Conservation (phyloP, 2,329 filamentous ascomycete species). For the Scedosporium aurantiacum region DNA sequence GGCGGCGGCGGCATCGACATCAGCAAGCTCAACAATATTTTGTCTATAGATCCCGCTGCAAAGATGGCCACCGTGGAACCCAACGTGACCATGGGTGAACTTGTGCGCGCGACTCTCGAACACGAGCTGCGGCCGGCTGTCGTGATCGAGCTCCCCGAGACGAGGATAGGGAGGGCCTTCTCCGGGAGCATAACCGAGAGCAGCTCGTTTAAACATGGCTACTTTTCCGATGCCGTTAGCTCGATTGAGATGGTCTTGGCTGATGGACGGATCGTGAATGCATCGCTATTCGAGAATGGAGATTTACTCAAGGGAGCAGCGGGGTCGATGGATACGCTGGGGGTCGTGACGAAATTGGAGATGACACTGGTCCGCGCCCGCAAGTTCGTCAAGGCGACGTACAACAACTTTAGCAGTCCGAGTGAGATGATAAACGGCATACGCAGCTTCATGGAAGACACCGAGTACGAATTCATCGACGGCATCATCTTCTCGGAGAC, state of each 20-base stretch:
- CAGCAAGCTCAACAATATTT: constrained; percentile 49
- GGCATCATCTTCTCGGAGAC: constrained; percentile 51
- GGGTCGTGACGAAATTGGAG: constrained; percentile 53
- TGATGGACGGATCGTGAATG: constrained; percentile 43
- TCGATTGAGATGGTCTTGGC: constrained; percentile 55
- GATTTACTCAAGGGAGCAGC: constrained; percentile 56
- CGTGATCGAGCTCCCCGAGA: constrained; percentile 61
- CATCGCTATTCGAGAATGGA: constrained; percentile 39
- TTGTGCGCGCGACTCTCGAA: constrained; percentile 45
- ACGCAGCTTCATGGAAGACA: constrained; percentile 24
- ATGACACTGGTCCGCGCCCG: constrained; percentile 45
- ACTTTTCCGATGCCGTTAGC: constrained; percentile 51
- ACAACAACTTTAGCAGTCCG: constrained; percentile 33
- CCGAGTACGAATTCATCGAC: constrained; percentile 51
- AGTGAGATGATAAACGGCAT: constrained; percentile 18
- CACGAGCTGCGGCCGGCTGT: constrained; percentile 50
- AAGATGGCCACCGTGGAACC: constrained; percentile 55
- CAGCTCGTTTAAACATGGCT: constrained; percentile 55
- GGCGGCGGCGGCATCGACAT: constrained; percentile 45
- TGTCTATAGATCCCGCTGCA: constrained; percentile 42
- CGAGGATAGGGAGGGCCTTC: constrained; percentile 58
- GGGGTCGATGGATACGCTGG: constrained; percentile 57
- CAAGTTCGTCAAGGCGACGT: constrained; percentile 46
- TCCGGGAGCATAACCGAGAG: constrained; percentile 58
- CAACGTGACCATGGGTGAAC: constrained; percentile 56